Evolutionary conservation across 1,139 yeast species (phyloP).

Genomic region (Geotrichum australiense): DNA sequence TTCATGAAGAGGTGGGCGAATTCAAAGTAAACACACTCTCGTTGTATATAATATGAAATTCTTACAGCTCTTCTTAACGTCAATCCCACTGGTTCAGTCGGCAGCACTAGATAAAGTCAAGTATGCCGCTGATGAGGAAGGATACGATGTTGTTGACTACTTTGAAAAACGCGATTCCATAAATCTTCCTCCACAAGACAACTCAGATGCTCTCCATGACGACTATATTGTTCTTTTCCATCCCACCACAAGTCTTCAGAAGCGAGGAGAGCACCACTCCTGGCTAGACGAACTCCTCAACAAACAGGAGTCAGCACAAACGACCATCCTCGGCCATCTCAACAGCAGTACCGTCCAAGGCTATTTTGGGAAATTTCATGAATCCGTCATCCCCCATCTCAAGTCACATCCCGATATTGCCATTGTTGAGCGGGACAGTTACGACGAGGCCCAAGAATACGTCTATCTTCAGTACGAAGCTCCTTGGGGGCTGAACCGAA

Average conservation of each 20-base stretch:
- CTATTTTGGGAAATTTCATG: slow-evolving; percentile 26
- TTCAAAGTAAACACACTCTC: too few species aligned
- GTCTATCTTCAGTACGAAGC: slow-evolving; percentile 18
- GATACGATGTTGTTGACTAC: neutral
- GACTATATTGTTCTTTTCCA: slow-evolving; percentile 16
- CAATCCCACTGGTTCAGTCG: neutral
- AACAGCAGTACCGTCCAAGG: slow-evolving; percentile 39
- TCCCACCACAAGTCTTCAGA: slow-evolving; percentile 6
- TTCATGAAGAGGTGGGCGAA: too few species aligned
- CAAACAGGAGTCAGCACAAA: slow-evolving; percentile 2
- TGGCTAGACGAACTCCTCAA: slow-evolving; percentile 17
- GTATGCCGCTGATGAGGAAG: neutral
- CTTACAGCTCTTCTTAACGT: too few species aligned
- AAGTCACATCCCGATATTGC: slow-evolving; percentile 37
- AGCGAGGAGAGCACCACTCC: slow-evolving; percentile 19
- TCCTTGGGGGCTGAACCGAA: slow-evolving; percentile 56
- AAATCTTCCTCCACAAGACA: neutral
- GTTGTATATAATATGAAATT: too few species aligned
- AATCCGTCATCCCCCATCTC: slow-evolving; percentile 35
- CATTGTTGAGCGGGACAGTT: slow-evolving; percentile 44
- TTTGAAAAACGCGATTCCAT: neutral
- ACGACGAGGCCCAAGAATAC: slow-evolving; percentile 19
- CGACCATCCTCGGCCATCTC: slow-evolving; percentile 46
- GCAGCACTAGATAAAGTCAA: neutral
- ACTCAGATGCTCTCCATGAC: neutral